Base-by-base conservation (phyloP, 2,329 filamentous ascomycete species). In the Cordyceps javanica region DNA sequence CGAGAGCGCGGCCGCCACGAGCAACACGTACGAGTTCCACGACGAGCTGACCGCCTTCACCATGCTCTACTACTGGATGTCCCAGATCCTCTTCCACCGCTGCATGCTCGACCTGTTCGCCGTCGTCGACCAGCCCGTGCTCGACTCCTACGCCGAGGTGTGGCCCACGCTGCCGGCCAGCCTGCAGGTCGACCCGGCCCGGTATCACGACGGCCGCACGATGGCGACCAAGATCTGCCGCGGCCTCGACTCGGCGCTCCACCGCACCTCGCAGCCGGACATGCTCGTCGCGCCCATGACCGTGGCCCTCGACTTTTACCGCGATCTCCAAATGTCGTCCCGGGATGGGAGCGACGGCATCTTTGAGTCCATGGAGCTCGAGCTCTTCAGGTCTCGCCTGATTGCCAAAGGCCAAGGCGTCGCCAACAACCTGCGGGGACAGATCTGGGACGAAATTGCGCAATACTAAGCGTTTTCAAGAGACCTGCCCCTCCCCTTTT, bases 61-160 rank as follows among this genome's bases (percentile, higher is more conserved):
- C 46, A 76, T 82, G 60, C 66, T 81, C 13, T 78, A 80, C 64
- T 82, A 81, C 66, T 83, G 81, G 81, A 74, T 78, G 60, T 67
- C 75, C 1, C 74, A 80, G 46, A 70, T 82, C 28, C 62, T 77
- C 13, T 74, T 84, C 48, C 75, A 78, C 60, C 76, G 73, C 10
- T 78, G 74, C 62, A 73, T 82, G 41, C 74, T 75, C 59, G 63
- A 64, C 16, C 67, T 84, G 16, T 72, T 81, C 58, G 68, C 70
- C 26, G 66, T 69, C 58, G 71, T 80, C 45, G 75, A 74, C 60
- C 71, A 79, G 59, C 72, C 76, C 0, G 72, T 75, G 19, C 61
- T 76, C 11, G 74, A 76, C 55, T 67, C 68, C 19, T 75, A 72
- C 46, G 69, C 73, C 3, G 64, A 70, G 34, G 66, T 73, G 59